phyloP scores from a whole-genome alignment of 2,329 filamentous ascomycete species.

The Aspergillus sojae region DNA sequence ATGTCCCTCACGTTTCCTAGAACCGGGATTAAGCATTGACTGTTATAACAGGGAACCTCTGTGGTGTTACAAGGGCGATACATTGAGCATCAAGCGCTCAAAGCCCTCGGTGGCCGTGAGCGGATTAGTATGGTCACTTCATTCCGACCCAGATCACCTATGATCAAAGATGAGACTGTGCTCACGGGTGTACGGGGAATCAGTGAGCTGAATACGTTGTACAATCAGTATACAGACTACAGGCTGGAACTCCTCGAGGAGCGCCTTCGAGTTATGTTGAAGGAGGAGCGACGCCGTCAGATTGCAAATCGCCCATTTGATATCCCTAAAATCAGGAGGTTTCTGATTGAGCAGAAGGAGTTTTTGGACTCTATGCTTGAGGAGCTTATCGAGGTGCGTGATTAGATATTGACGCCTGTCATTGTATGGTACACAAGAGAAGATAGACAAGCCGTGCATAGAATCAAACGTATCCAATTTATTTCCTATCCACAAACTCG shows the following conservation, averaged over 20 bases:
- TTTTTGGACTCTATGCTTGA: background rate
- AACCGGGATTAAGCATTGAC: background rate
- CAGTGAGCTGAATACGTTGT: background rate
- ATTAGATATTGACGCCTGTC: background rate
- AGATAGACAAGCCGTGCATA: too few relatives aligned
- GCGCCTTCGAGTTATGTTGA: background rate
- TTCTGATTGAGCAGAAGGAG: background rate
- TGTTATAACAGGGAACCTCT: background rate
- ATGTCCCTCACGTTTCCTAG: background rate
- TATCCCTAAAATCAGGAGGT: background rate
- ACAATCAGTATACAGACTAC: background rate
- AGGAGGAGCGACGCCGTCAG: background rate
- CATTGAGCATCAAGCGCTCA: constrained; percentile 6
- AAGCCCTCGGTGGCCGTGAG: constrained; percentile 3
- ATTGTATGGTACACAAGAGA: too few relatives aligned
- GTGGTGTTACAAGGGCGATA: constrained; percentile 8
- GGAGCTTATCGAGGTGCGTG: background rate
- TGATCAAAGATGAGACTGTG: background rate
- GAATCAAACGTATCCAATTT: too few relatives aligned
- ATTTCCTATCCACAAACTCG: too few relatives aligned
- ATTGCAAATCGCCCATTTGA: background rate
- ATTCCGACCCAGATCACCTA: background rate
- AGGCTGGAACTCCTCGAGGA: background rate
- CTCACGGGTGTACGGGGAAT: background rate
- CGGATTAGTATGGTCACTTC: constrained; percentile 6